phyloP scores from a whole-genome alignment of 352 stramenopile genomes.

The Phytophthora constricta region DNA sequence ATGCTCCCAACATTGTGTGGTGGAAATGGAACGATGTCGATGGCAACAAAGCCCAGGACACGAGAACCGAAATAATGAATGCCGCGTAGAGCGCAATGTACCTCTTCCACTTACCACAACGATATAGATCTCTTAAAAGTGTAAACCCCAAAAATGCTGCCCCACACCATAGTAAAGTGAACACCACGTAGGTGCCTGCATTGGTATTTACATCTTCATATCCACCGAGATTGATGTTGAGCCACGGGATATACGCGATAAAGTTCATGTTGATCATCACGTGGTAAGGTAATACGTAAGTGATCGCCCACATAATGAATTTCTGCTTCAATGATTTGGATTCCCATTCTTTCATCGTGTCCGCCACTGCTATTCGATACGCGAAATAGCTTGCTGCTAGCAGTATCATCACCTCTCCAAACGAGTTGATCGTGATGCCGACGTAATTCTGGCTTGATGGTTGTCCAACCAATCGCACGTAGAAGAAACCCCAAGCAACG shows the following conservation, averaged over 20 bases:
- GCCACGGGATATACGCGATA: conserved; percentile 73
- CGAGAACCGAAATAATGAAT: conserved; percentile 28
- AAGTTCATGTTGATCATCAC: conserved; percentile 80
- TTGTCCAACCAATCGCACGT: conserved; percentile 70
- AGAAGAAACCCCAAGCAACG: conserved; percentile 76
- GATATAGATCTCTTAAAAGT: conserved; percentile 61
- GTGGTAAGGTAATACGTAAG: conserved; percentile 76
- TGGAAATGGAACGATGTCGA: conserved; percentile 75
- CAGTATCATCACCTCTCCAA: conserved; percentile 72
- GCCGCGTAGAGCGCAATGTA: conserved; percentile 46
- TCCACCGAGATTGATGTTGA: conserved; percentile 75
- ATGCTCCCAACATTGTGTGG: conserved; percentile 72
- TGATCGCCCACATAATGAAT: conserved; percentile 60
- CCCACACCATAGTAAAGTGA: conserved; percentile 44
- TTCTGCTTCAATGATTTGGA: conserved; percentile 37
- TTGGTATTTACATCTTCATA: conserved; percentile 55
- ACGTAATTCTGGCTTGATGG: conserved; percentile 67
- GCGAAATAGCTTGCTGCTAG: conserved; percentile 55
- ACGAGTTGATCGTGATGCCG: conserved; percentile 50
- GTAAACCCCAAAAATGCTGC: conserved; percentile 35
- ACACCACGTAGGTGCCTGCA: conserved; percentile 69
- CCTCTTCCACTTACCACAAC: conserved; percentile 41
- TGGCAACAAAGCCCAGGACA: conserved; percentile 67
- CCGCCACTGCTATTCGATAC: conserved; percentile 43
- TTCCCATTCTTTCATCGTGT: conserved; percentile 62